Percentiles rank a stretch among this genome's conserved stretches.
Conservation (phyloP, 495 filamentous ascomycete genomes). For the Aspergillus avenaceus region DNA sequence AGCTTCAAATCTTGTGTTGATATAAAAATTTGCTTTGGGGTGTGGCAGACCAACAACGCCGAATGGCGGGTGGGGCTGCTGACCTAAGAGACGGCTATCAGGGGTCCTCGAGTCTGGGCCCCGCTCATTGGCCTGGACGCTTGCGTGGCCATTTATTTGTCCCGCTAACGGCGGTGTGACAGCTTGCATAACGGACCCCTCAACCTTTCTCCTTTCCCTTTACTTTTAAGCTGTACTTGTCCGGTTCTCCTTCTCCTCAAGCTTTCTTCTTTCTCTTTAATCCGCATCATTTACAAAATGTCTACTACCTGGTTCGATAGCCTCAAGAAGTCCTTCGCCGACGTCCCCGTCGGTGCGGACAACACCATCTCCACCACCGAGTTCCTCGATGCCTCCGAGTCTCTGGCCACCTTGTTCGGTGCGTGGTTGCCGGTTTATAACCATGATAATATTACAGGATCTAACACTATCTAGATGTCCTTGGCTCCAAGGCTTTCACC, state of each 20-base stretch:
- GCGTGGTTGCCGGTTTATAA: conserved; percentile 11
- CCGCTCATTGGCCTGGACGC: conserved; percentile 21
- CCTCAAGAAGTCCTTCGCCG: conserved; percentile 73
- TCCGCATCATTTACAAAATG: conserved; percentile 19
- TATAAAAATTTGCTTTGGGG: too few relatives aligned
- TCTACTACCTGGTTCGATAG: conserved; percentile 72
- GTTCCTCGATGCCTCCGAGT: conserved; percentile 89
- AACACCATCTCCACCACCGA: conserved; percentile 76
- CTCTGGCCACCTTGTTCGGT: conserved; percentile 85
- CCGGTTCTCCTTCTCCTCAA: conserved; percentile 9
- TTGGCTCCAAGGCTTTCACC: conserved; percentile 77
- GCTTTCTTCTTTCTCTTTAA: conserved; percentile 6
- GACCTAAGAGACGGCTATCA: background rate
- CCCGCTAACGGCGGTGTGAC: conserved; percentile 22
- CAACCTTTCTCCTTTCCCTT: conserved; percentile 2
- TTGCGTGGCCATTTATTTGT: conserved; percentile 22
- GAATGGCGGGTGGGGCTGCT: too few relatives aligned
- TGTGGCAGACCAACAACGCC: too few relatives aligned
- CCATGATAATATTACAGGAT: background rate
- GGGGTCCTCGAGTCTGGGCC: background rate
- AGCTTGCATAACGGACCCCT: conserved; percentile 9
- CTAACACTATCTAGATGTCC: conserved; percentile 53
- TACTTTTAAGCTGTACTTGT: conserved; percentile 8
- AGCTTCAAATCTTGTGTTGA: too few relatives aligned
- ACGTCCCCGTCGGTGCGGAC: conserved; percentile 68